Evolutionary conservation across 1,284 basidiomycete genomes (phyloP).

Genomic region (Farysia itapuensis): DNA sequence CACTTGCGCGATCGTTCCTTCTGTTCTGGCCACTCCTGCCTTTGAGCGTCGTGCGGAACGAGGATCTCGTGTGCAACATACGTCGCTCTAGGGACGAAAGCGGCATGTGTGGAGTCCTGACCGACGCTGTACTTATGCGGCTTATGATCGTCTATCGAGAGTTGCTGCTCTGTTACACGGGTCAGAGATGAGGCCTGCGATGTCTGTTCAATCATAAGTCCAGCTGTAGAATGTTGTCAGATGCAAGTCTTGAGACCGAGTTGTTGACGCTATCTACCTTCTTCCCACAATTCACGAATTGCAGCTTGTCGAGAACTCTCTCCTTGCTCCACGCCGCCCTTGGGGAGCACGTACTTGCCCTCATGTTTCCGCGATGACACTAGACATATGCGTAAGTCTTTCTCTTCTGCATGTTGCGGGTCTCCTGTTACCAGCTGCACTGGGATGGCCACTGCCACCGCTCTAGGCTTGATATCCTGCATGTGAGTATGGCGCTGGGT

Average conservation of each 20-base stretch:
- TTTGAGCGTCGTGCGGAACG: constrained; percentile 3
- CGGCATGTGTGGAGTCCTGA: constrained; percentile 2
- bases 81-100: constrained; percentile 38
- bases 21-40: constrained; percentile 42
- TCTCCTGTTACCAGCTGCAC: not conserved
- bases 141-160: constrained; percentile 42
- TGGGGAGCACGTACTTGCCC: constrained; percentile 46
- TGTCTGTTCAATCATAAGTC: no score
- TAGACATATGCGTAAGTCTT: constrained; percentile 27
- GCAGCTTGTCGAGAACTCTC: constrained; percentile 44
- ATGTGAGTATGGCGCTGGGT: no score
- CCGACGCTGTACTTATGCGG: constrained; percentile 42
- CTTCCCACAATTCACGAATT: constrained; percentile 51
- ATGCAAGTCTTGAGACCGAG: no score
- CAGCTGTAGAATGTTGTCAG: no score
- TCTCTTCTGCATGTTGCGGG: not conserved
- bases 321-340: constrained; percentile 52
- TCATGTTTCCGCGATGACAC: constrained; percentile 53
- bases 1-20: constrained; percentile 36
- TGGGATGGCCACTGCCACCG: constrained; percentile 46
- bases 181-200: no score
- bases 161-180: no score
- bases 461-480: no score
- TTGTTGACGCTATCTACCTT: constrained; percentile 33
- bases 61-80: constrained; percentile 43